Percentiles rank a stretch among this genome's conserved stretches.
phyloP scores from a whole-genome alignment of 1,284 basidiomycete species.

The Ceraceosorus guamensis region DNA sequence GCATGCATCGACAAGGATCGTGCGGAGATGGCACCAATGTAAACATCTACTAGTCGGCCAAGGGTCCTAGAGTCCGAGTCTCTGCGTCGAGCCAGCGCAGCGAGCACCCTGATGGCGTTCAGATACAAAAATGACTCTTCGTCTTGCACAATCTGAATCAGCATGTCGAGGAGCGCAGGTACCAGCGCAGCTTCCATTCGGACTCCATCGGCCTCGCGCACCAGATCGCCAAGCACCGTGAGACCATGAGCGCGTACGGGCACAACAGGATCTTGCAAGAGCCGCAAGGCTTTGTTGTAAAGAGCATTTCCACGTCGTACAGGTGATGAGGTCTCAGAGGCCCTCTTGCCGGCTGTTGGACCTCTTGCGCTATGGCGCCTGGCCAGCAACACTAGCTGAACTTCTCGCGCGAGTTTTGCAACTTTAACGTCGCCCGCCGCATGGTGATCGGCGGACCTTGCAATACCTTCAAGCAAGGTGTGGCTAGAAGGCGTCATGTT shows the following conservation, averaged over 20 bases:
- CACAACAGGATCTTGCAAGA: constrained; percentile 82
- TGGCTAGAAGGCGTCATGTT: constrained; percentile 18
- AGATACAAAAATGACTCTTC: constrained; percentile 92
- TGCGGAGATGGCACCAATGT: constrained; percentile 16
- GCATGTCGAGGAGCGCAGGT: constrained; percentile 78
- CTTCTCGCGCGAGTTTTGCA: constrained; percentile 64
- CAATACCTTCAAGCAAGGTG: constrained; percentile 35
- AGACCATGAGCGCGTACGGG: constrained; percentile 89
- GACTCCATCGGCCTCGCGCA: constrained; percentile 9
- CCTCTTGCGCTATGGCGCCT: constrained; percentile 43
- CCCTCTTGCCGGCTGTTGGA: constrained; percentile 32
- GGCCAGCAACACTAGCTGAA: constrained; percentile 70
- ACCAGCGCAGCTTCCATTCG: constrained; percentile 52
- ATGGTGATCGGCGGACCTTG: constrained; percentile 10
- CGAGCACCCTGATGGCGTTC: constrained; percentile 82
- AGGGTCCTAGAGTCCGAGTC: constrained; percentile 22
- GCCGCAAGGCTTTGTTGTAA: constrained; percentile 78
- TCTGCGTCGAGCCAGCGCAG: constrained; percentile 51
- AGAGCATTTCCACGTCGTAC: constrained; percentile 36
- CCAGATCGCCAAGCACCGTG: constrained; percentile 34
- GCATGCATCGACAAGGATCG: constrained; percentile 21
- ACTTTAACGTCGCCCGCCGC: constrained; percentile 26
- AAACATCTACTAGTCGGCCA: constrained; percentile 23
- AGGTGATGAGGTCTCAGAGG: constrained; percentile 21
- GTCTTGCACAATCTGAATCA: constrained; percentile 76